phyloP scores from a whole-genome alignment of 2,329 filamentous ascomycete genomes.

The Pseudohalonectria lignicola region DNA sequence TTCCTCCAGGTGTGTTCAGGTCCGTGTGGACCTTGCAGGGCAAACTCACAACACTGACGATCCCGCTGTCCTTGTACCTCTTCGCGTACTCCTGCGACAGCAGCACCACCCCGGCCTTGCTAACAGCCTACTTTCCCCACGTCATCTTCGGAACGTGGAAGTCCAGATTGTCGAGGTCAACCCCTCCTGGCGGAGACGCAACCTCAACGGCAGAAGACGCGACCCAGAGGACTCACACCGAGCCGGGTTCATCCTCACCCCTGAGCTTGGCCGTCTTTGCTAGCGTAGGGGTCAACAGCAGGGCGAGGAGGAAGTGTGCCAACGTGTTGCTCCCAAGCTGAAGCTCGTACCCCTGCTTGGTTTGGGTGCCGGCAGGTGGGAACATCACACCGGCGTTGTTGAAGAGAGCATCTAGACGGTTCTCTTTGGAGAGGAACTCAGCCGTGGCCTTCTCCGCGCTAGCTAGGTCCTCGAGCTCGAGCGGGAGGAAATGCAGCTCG shows the following conservation, averaged over 20 bases:
- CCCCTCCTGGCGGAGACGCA: conserved; percentile 4
- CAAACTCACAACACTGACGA: no score
- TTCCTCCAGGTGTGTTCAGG: no score
- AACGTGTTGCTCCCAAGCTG: conserved; percentile 10
- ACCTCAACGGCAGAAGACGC: conserved; percentile 8
- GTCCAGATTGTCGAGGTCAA: conserved; percentile 9
- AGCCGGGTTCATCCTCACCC: neutral
- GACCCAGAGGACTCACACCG: conserved; percentile 14
- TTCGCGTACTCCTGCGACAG: no score
- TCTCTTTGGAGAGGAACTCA: conserved; percentile 5
- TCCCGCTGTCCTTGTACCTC: no score
- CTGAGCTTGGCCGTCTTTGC: conserved; percentile 7
- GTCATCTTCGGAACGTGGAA: no score
- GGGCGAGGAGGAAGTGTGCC: conserved; percentile 9
- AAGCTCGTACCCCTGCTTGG: conserved; percentile 31
- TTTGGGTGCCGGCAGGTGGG: conserved; percentile 14
- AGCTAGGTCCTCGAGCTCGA: conserved; percentile 4
- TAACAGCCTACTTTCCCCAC: no score
- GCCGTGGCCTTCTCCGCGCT: conserved; percentile 5
- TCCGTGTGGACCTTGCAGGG: no score
- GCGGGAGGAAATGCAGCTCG: no score
- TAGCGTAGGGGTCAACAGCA: conserved; percentile 13
- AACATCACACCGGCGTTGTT: conserved; percentile 24
- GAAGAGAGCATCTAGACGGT: conserved; percentile 18
- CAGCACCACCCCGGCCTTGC: no score